phyloP scores from a whole-genome alignment of 768 basidiomycete species.

The Tricholoma saponaceum region DNA sequence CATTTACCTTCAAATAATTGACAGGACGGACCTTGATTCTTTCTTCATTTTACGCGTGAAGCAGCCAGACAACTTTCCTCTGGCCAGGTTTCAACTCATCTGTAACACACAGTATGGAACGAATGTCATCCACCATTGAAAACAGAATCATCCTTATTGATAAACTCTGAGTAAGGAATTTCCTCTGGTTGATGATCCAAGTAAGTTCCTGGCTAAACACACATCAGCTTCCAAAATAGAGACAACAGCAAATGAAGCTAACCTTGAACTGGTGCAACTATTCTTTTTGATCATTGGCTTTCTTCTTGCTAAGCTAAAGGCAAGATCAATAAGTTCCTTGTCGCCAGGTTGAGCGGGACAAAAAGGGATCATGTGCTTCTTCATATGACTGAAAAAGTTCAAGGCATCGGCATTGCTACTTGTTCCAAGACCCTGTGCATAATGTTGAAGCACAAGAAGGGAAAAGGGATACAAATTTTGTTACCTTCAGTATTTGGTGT shows the following conservation, averaged over 20 bases:
- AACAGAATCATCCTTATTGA: conserved; percentile 99
- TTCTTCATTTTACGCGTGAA: too few relatives aligned
- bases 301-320: conserved; percentile 99
- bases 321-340: conserved; percentile 87
- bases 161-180: conserved; percentile 89
- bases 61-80: too few relatives aligned
- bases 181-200: conserved; percentile 85
- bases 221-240: conserved; percentile 2
- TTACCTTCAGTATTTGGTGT: conserved; percentile 83
- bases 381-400: conserved; percentile 89
- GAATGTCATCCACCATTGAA: conserved; percentile 99
- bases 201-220: conserved; percentile 83
- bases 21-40: too few relatives aligned
- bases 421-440: conserved; percentile 85
- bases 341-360: conserved; percentile 77
- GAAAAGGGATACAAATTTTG: neutral
- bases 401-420: conserved; percentile 86
- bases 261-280: conserved; percentile 95
- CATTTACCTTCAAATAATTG: too few relatives aligned
- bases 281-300: conserved; percentile 96
- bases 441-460: conserved; percentile 4
- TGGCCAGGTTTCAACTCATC: too few relatives aligned
- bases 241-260: conserved; percentile 9
- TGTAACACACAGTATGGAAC: conserved; percentile 94
- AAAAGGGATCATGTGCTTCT: conserved; percentile 94